Evolutionary conservation across 345 rosid genomes (phyloP), one percentile per base, ranked within the genome.

Genomic region (Gossypium rotundifolium): DNA sequence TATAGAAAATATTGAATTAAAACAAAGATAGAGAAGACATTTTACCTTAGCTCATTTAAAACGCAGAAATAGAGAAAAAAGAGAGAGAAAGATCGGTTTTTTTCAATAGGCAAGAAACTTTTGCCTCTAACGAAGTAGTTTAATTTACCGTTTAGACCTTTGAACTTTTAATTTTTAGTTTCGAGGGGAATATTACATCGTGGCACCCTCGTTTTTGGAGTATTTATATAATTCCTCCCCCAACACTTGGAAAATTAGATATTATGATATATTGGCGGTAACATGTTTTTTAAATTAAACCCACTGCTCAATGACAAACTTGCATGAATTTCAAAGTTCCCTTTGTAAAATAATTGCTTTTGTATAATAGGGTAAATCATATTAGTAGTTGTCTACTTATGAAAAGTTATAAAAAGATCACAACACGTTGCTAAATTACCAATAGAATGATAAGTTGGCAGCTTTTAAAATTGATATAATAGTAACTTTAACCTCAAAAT

Each of bases 81-180:
- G 25, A 25, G 17, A 46, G 60, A 53, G 61, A 52, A 5, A 52
- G 58, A 70, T 52, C 73, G 73, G 60, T 52, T 25, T 14, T 14
- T 48, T 48, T 52, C 25, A 52, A 10, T 29, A 52, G 73, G 27
- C 25, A 29, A 53, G 73, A 27, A 70, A 27, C 55, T 22, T 70
- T 70, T 70, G 73, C 73, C 73, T 70, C 73, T 52, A 29, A 70
- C 13, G 17, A 29, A 52, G 73, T 29, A 52, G 61, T n/a, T 70
- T 52, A 51, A 52, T 70, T 70, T 70, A 27, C 73, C 61, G 60
- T 17, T 52, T 29, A 29, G 46, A 52, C 73, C 73, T 51, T 52
- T 29, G 27, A 29, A 29, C 27, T 52, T 51, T 9, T 27, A 51
- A 16, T 51, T 16, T 69, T 49, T 51, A 10, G 44, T 51, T 69